Conservation (phyloP, 306 rosid genomes). For the Argentina anserina region DNA sequence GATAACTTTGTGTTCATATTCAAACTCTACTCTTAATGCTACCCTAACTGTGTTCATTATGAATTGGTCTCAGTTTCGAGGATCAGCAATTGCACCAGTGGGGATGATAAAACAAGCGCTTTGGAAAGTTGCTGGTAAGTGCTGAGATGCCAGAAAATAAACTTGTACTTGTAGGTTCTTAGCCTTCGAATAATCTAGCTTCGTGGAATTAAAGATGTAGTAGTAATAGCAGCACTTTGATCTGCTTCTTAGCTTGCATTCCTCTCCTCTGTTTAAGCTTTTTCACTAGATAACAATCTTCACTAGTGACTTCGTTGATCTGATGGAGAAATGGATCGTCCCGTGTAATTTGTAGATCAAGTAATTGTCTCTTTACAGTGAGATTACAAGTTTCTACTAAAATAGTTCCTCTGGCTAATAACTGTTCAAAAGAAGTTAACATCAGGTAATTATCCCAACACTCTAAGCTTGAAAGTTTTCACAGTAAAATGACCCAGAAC, state of each 20-base stretch:
- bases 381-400: background rate
- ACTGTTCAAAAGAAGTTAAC: background rate
- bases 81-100: conserved; percentile 56
- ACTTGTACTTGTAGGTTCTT: conserved; percentile 19
- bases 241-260: conserved; percentile 18
- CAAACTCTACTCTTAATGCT: background rate
- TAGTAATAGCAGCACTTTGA: conserved; percentile 13
- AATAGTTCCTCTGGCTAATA: background rate
- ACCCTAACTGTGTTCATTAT: conserved; percentile 14
- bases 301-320: conserved; percentile 12
- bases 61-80: conserved; percentile 58
- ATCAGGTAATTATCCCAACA: background rate
- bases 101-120: conserved; percentile 68
- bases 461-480: background rate
- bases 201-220: background rate
- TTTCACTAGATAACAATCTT: conserved; percentile 21
- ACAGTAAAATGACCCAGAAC: background rate
- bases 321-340: conserved; percentile 14
- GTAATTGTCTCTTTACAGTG: background rate
- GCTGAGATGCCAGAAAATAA: conserved; percentile 21
- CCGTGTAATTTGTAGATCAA: conserved; percentile 16
- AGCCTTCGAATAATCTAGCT: conserved; percentile 1
- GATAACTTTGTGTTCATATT: background rate
- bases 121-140: conserved; percentile 48
- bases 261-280: conserved; percentile 24